A percentile compares a stretch with the other conserved stretches of the same genome.
Evolutionary conservation across 345 rosid species (phyloP).

Genomic region (Pugionium cornutum): DNA sequence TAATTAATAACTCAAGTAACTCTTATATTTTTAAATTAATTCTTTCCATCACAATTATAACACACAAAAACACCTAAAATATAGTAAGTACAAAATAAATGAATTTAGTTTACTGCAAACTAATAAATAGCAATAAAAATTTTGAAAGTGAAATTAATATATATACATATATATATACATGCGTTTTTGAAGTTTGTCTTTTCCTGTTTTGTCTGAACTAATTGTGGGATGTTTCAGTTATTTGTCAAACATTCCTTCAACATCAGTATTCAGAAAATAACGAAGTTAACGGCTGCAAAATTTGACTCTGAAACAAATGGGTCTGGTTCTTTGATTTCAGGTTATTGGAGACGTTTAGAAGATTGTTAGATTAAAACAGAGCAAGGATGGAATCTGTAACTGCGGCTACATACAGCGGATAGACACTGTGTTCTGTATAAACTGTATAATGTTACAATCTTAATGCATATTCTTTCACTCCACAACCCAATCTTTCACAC

Average conservation of each 20-base stretch:
- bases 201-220: conserved; percentile 10
- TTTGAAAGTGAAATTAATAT: too few species aligned
- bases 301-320: conserved; percentile 20
- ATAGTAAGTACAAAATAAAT: too few species aligned
- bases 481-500: conserved; percentile 27
- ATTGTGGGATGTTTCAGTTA: conserved; percentile 16
- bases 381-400: conserved; percentile 28
- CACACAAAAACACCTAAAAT: too few species aligned
- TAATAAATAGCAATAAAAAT: too few species aligned
- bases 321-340: conserved; percentile 26
- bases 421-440: conserved; percentile 34
- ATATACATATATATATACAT: too few species aligned
- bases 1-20: too few species aligned
- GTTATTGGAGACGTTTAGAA: conserved; percentile 33
- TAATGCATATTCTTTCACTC: conserved; percentile 31
- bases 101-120: too few species aligned
- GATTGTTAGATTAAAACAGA: conserved; percentile 31
- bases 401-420: conserved; percentile 22
- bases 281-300: conserved; percentile 8
- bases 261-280: conserved; percentile 4
- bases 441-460: conserved; percentile 31
- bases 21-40: too few species aligned
- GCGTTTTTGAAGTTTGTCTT: not conserved
- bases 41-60: too few species aligned
- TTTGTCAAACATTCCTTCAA: conserved; percentile 14